These are phyloP conservation scores for Hericium rajendrae DNA, from an alignment of 768 basidiomycete genomes.

Conservation along the genomic window DNA sequence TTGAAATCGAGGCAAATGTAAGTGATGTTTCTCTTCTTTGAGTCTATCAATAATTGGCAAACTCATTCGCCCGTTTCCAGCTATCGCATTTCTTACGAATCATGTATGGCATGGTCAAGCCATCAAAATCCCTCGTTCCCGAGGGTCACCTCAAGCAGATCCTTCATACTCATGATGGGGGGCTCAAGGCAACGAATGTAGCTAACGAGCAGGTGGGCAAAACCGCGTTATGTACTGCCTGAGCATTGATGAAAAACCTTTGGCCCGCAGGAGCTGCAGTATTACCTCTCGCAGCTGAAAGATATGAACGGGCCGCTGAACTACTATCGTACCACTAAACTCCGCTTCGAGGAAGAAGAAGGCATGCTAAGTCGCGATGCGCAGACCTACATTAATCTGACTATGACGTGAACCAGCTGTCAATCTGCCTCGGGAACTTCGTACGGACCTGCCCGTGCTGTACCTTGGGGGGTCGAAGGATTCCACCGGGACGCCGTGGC, in stretches of 20 bases:
- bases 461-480: conserved; percentile 1
- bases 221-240: too few species aligned
- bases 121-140: neutral
- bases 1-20: conserved; percentile 50
- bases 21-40: conserved; percentile 6
- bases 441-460: conserved; percentile 5
- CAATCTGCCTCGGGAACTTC: conserved; percentile 1
- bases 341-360: conserved; percentile 59
- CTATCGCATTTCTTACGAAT: conserved; percentile 15
- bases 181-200: neutral
- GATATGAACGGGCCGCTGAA: conserved; percentile 66
- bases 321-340: conserved; percentile 57
- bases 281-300: conserved; percentile 37
- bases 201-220: conserved; percentile 12
- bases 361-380: conserved; percentile 14
- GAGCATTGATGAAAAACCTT: neutral
- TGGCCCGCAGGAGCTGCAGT: conserved; percentile 41
- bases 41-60: neutral
- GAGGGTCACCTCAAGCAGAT: conserved; percentile 7
- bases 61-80: conserved; percentile 4
- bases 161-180: conserved; percentile 1
- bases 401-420: neutral
- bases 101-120: conserved; percentile 3
- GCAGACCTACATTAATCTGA: neutral
- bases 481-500: conserved; percentile 20